Evolutionary conservation across 306 rosid species (phyloP), one percentile per base, ranked within the genome.

Genomic region (Malus fusca): DNA sequence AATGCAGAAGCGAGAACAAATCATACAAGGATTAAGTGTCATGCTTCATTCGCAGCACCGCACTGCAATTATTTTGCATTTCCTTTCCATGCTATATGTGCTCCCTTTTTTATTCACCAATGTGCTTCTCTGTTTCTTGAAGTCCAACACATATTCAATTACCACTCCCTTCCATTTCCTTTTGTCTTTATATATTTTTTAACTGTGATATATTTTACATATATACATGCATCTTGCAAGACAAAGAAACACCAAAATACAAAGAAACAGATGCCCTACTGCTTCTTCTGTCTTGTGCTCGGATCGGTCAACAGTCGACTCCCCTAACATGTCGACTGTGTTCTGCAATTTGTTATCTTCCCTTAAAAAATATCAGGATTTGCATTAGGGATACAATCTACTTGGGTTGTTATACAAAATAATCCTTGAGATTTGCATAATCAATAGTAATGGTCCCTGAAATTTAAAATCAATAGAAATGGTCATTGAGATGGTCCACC

Each of bases 221-320:
- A 18, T 42, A 73, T 21, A 19, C 70, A 62, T 43, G 61, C 26
- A 42, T 37, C 15, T 62, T 61, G 69, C 60, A 44, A 74, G 78
- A 74, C 70, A 74, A 46, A 62, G 31, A 62, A 28, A 44, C 43
- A 60, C n/a, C n/a, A n/a, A n/a, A n/a, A n/a, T n/a, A 74, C 70
- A 74, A 46, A 62, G 31, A 62, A 28, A 44, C 43, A 60, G 77
- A 73, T 40, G 18, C 58, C 11, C 43, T 18, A 42, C 59, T 42
- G 59, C 44, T 73, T 73, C 40, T 42, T 19, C 56, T 58, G 68
- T 55, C 19, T 35, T 56, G 21, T 73, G 40, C 59, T 73, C 26
- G 43, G 69, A 61, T 17, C n/a, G 0, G 77, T 73, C 69, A 73
- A 61, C 70, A 74, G 31, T 62, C 62, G 30, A 74, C 11, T 23